phyloP scores from a whole-genome alignment of 2,329 filamentous ascomycete species.

The Colletotrichum ledebouriae region DNA sequence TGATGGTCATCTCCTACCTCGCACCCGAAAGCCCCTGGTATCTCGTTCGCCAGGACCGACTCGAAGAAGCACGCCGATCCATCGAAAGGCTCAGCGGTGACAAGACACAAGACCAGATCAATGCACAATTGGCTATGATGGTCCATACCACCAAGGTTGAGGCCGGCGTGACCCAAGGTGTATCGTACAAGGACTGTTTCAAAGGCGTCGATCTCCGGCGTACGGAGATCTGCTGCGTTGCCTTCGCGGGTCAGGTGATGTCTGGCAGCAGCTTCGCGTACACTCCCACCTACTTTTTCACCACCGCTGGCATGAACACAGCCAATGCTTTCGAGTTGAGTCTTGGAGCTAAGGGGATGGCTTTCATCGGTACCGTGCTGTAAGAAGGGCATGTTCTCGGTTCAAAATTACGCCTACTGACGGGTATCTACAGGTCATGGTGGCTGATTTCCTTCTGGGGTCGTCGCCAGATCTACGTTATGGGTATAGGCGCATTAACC shows the following conservation, averaged over 20 bases:
- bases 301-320: conserved; percentile 57
- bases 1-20: conserved; percentile 53
- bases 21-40: conserved; percentile 61
- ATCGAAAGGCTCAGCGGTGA: conserved; percentile 49
- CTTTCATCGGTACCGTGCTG: conserved; percentile 54
- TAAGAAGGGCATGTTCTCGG: not conserved
- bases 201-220: conserved; percentile 58
- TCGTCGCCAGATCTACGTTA: conserved; percentile 58
- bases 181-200: conserved; percentile 63
- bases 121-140: conserved; percentile 46
- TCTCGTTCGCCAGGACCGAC: conserved; percentile 54
- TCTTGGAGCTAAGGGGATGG: conserved; percentile 56
- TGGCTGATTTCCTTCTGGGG: conserved; percentile 57
- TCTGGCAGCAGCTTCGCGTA: conserved; percentile 57
- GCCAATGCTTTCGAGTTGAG: conserved; percentile 56
- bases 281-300: conserved; percentile 61
- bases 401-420: too few relatives aligned
- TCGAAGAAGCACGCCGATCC: conserved; percentile 51
- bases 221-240: conserved; percentile 58
- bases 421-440: conserved; percentile 57
- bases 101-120: conserved; percentile 41
- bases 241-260: conserved; percentile 57
- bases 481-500: conserved; percentile 54
- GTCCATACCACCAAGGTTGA: conserved; percentile 56
- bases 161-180: conserved; percentile 54